Conservation (phyloP, 2,329 filamentous ascomycete species). For the Phaeosphaeriaceae sp. region DNA sequence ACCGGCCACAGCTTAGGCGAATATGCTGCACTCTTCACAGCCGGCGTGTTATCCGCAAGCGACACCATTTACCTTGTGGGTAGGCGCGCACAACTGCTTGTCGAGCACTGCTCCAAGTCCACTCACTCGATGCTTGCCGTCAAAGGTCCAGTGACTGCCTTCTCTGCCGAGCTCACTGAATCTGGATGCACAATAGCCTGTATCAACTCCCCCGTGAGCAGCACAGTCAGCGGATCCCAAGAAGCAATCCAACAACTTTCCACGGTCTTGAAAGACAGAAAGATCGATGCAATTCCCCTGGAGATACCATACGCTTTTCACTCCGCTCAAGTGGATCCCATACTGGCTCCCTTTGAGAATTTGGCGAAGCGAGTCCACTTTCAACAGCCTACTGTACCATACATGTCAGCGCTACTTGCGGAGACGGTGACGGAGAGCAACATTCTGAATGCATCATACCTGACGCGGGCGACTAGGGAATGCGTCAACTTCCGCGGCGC, state of each 20-base stretch:
- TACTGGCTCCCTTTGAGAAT: conserved; percentile 50
- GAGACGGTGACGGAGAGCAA: conserved; percentile 47
- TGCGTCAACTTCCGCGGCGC: conserved; percentile 48
- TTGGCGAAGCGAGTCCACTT: conserved; percentile 30
- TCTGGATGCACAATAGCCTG: conserved; percentile 28
- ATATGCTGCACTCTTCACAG: conserved; percentile 47
- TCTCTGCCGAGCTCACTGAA: background rate
- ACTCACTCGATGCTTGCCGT: conserved; percentile 45
- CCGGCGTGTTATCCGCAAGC: conserved; percentile 41
- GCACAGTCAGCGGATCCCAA: conserved; percentile 29
- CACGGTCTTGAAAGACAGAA: background rate
- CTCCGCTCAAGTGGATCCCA: conserved; percentile 46
- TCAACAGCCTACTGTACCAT: conserved; percentile 32
- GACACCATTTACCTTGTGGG: conserved; percentile 48
- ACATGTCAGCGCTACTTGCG: conserved; percentile 54
- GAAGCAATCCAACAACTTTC: background rate
- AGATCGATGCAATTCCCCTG: conserved; percentile 6
- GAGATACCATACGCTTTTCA: conserved; percentile 24
- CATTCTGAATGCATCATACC: conserved; percentile 48
- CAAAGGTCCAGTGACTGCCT: background rate
- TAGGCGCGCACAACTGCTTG: conserved; percentile 35
- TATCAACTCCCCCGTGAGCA: conserved; percentile 32
- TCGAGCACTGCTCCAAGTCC: conserved; percentile 25
- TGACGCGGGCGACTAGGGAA: conserved; percentile 25
- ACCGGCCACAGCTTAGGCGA: conserved; percentile 45